These are phyloP conservation scores for Globisporangium ultimum DNA, from an alignment of 352 stramenopile species.

Conservation along the genomic window DNA sequence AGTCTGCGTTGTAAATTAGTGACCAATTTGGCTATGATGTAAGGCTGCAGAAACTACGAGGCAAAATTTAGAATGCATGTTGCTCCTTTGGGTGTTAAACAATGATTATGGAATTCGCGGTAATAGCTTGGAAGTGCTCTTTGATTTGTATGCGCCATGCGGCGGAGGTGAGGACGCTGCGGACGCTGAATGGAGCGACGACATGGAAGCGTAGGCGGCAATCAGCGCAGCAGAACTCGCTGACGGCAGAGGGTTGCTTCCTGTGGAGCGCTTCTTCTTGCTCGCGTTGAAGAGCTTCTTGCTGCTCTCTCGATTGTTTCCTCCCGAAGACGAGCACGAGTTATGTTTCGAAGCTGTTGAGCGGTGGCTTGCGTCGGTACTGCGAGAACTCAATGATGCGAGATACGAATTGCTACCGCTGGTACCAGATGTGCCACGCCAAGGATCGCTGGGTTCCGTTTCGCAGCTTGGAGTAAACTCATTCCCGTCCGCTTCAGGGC, in stretches of 20 bases:
- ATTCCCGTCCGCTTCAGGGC: constrained; percentile 22
- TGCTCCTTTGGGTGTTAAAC: neutral
- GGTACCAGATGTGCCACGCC: constrained; percentile 4
- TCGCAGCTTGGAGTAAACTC: constrained; percentile 21
- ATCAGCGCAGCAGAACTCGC: constrained; percentile 6
- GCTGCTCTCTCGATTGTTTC: constrained; percentile 13
- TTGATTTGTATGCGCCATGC: constrained; percentile 20
- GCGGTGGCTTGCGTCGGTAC: constrained; percentile 16
- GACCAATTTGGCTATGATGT: no score
- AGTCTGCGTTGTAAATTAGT: no score
- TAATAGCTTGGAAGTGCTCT: constrained; percentile 33
- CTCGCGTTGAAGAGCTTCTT: constrained; percentile 23
- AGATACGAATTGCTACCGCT: constrained; percentile 15
- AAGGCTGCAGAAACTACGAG: no score
- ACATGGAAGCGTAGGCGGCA: constrained; percentile 14
- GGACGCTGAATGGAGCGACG: neutral
- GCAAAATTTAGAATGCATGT: constrained; percentile 1
- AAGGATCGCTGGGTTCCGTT: constrained; percentile 5
- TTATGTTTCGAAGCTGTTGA: constrained; percentile 13
- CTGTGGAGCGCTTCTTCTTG: constrained; percentile 22
- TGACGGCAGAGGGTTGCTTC: neutral
- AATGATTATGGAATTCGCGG: constrained; percentile 27
- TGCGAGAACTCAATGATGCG: constrained; percentile 27
- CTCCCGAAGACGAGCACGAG: neutral
- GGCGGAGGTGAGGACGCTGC: neutral